Evolutionary conservation across 352 stramenopile genomes (phyloP), one percentile per base, ranked within the genome.

Genomic region (Aphanomyces stellatus): DNA sequence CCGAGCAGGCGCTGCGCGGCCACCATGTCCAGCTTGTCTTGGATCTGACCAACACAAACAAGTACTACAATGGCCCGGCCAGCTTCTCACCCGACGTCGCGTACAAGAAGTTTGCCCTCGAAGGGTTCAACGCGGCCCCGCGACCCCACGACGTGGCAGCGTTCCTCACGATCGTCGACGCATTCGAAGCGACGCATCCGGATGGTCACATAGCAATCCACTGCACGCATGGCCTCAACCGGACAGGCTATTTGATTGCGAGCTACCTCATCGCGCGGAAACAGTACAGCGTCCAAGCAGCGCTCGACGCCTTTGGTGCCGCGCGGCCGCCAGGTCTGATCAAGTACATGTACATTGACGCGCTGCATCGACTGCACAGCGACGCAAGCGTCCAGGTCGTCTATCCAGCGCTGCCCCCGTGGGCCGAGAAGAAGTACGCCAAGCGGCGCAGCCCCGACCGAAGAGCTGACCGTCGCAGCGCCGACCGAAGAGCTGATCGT

Each of bases 331-430:
- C 85, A 5, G 85, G 85, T 53, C 63, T 93, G 13, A 90, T 93
- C 72, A 91, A 91, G 69, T 80, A 89, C 70, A 85, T 88, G 77
- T 93, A 91, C 70, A 74, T 93, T 15, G 72, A 90, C 65, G 81
- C 87, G 19, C 75, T 93, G 41, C 89, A 87, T 62, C 75, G 72
- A 34, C 62, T 65, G 22, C 74, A 88, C 28, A 82, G 77, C 0
- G 68, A 62, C 3, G 22, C 49, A 13, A 62, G 62, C 2, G 80
- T 82, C 41, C 48, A 67, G n/a, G 67, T 88, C 15, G 60, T 74
- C 53, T 57, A 91, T 28, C 85, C 85, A 8, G 68, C 74, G 51
- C 65, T 93, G 6, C 85, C 85, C 0, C 64, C 61, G 2, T 93
- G 85, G 85, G 85, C 85, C 2, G 63, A 65, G 10, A 72, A 73